Conservation (phyloP, 2,329 filamentous ascomycete species). For the Alternaria solani region DNA sequence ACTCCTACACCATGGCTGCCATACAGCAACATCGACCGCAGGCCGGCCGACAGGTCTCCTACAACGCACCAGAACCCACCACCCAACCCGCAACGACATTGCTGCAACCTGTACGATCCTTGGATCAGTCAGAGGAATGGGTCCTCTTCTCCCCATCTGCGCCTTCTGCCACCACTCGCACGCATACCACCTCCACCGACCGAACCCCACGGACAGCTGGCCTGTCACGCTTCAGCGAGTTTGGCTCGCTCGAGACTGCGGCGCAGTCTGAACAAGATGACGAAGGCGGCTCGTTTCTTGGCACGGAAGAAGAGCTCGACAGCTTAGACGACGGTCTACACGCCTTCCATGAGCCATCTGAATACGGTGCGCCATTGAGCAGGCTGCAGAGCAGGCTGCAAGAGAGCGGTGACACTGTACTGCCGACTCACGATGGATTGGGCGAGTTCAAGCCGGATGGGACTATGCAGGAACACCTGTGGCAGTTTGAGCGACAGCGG, state of each 20-base stretch:
- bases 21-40: constrained; percentile 50
- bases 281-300: constrained; percentile 53
- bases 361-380: constrained; percentile 52
- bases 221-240: constrained; percentile 78
- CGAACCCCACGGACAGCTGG: constrained; percentile 72
- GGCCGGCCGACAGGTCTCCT: constrained; percentile 46
- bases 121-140: constrained; percentile 89
- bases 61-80: constrained; percentile 38
- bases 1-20: constrained; percentile 46
- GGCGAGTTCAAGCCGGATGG: constrained; percentile 79
- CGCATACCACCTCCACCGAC: constrained; percentile 70
- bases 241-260: constrained; percentile 77
- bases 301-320: constrained; percentile 75
- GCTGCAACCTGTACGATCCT: constrained; percentile 54
- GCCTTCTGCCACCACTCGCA: constrained; percentile 72
- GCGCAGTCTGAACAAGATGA: constrained; percentile 63
- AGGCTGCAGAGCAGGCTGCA: constrained; percentile 59
- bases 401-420: constrained; percentile 70
- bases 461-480: constrained; percentile 81
- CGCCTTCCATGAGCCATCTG: constrained; percentile 76
- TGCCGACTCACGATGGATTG: constrained; percentile 92
- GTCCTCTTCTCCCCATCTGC: constrained; percentile 80
- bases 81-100: constrained; percentile 41
- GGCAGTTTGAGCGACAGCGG: constrained; percentile 82
- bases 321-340: constrained; percentile 91